Base-by-base conservation (phyloP, 1,284 basidiomycete species). In the Boletellus deceptivus region DNA sequence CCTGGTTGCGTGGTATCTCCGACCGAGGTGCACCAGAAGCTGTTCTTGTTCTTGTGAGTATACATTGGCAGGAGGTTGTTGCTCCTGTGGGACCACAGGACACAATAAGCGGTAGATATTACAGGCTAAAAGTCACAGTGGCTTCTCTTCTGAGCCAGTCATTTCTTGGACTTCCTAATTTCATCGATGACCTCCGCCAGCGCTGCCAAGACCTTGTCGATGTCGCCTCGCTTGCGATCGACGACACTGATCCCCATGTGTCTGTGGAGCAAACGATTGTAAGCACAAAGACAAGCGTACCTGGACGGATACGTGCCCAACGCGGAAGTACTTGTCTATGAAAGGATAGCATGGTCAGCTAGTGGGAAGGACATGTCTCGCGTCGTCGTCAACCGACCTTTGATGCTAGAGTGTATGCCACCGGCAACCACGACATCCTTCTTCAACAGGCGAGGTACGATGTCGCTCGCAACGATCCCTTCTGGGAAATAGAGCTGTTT, bases 221-320 rank as follows among this genome's bases (percentile, higher is more conserved):
- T 69, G 69, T 98, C 93, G 2, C 81, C 84, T 45, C 91, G 78
- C 49, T 75, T 59, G 29, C 75, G 56, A 59, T 94, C 80, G 24
- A 89, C 83, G 24, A 83, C 93, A 9, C 89, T 88, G 52, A 89
- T 70, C 49, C 95, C 95, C 93, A 98, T 96, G 71, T 97, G 94
- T 22, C 92, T 84, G 57, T 35, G 25, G 9, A 29, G 13, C 10
- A 38, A 20, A 40, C 2, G 6, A 18, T 4, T 1, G 44, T 65
- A 24, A 61, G 52, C 35, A 22, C 31, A 43, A 43, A 27, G 25
- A 36, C 2, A 45, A 31, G 57, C 59, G 64, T 9, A 13, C 53
- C 59, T 49, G 16, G 6, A 46, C 8, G 22, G 45, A 46, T 4
- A 72, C 79, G 41, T 60, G 80, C 82, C 89, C 88, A 47, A 91